These are phyloP conservation scores for Sanghuangporus baumii DNA, from an alignment of 1,284 basidiomycete genomes.

Conservation along the genomic window DNA sequence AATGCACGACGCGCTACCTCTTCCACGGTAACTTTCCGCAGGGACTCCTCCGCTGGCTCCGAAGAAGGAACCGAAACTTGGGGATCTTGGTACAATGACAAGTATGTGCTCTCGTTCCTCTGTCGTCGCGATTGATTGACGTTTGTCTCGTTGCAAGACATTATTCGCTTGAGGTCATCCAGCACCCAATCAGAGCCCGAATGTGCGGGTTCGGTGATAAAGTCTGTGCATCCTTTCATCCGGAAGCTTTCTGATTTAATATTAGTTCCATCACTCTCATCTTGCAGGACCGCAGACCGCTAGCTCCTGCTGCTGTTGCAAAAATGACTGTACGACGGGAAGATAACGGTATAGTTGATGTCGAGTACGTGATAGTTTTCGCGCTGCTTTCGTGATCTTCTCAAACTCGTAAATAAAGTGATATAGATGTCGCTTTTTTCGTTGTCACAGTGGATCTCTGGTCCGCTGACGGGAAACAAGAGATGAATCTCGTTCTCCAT, in stretches of 20 bases:
- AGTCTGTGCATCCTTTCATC: slow-evolving; percentile 38
- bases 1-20: slow-evolving; percentile 14
- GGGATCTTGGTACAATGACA: slow-evolving; percentile 17
- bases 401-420: slow-evolving; percentile 39
- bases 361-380: slow-evolving; percentile 53
- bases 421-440: slow-evolving; percentile 81
- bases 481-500: slow-evolving; percentile 84
- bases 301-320: slow-evolving; percentile 85
- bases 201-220: slow-evolving; percentile 96
- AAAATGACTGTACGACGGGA: slow-evolving; percentile 70
- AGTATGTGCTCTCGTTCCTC: slow-evolving; percentile 5
- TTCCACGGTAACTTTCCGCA: slow-evolving; percentile 3
- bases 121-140: neutral
- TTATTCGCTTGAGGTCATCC: slow-evolving; percentile 78
- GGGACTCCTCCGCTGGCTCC: neutral
- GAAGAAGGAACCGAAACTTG: slow-evolving; percentile 14
- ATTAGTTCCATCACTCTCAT: slow-evolving; percentile 16
- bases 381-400: slow-evolving; percentile 18
- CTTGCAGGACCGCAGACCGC: slow-evolving; percentile 77
- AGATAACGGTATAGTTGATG: slow-evolving; percentile 64
- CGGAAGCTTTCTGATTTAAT: slow-evolving; percentile 6
- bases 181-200: slow-evolving; percentile 82
- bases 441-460: slow-evolving; percentile 85
- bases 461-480: slow-evolving; percentile 73
- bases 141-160: slow-evolving; percentile 39